A percentile compares a stretch with the other conserved stretches of the same genome.
Conservation (phyloP, 305 asterid species). For the Nicotiana rustica region DNA sequence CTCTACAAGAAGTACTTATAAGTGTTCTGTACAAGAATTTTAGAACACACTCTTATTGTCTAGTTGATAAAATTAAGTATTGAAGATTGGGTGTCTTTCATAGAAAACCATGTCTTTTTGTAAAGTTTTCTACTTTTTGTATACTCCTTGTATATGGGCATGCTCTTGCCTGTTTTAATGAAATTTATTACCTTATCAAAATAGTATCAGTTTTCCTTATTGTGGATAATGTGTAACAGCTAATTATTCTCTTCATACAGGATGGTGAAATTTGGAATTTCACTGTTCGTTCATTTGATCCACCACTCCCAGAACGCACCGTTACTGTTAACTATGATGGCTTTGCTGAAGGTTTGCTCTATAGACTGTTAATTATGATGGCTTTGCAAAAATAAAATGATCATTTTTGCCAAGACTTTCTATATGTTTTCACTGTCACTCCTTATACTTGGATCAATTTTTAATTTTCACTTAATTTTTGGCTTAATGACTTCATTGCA, state of each 20-base stretch:
- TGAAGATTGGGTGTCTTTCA: no score
- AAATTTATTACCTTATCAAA: no score
- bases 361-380: constrained; percentile 54
- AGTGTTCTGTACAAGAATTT: background rate
- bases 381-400: constrained; percentile 47
- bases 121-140: no score
- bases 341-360: constrained; percentile 87
- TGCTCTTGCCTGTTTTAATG: no score
- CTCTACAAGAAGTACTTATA: background rate
- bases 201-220: no score
- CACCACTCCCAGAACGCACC: constrained; percentile 78
- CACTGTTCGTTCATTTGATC: constrained; percentile 87
- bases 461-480: constrained; percentile 19
- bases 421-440: constrained; percentile 31
- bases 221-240: background rate
- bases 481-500: constrained; percentile 43
- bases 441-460: background rate
- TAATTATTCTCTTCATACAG: constrained; percentile 52
- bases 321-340: constrained; percentile 91
- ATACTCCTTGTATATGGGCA: no score
- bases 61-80: background rate
- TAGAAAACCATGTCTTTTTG: no score
- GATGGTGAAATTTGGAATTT: constrained; percentile 99
- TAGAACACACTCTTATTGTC: background rate
- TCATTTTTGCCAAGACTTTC: constrained; percentile 30